Base-by-base conservation (phyloP, 495 filamentous ascomycete species). In the Penicillium waksmanii region DNA sequence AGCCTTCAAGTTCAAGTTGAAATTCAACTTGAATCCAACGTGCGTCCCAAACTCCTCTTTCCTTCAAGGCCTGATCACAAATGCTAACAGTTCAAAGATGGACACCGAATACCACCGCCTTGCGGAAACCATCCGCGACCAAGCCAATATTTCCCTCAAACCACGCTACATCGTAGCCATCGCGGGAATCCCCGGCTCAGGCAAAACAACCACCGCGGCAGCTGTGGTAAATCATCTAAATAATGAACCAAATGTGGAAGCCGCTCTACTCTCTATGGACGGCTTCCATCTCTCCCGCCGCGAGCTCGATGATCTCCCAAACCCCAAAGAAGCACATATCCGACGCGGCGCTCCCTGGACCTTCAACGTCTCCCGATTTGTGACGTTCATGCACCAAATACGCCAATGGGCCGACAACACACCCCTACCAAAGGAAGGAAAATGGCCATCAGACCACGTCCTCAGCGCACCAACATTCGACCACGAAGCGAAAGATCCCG, bases 141-240 rank as follows among this genome's bases (percentile, higher is more conserved):
- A 67, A 49, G 71, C 71, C 38, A 49, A 19, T 17, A 36, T 44
- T 13, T 65, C 68, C 40, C 23, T 57, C 5, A 64, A 69, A 27
- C 38, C 46, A 9, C 73, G 73, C 44, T 67, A 66, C 35, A 40
- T 78, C 13, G 70, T 80, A 36, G 77, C 73, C 31, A 72, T 83
- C 25, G 78, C 79, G 7, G 79, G 79, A 9, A 58, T 74, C 3
- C 79, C 80, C 6, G 80, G 80, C 0, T 76, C 76, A 5, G 80
- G 80, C 8, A 83, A 82, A 54, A 79, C 80, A 8, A 83, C 80
- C 5, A 79, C 74, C 11, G 76, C 77, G 1, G 58, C 68, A 18
- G 68, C 69, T 1, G 58, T 80, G 9, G 62, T 72, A 3, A 59
- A 62, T 17, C 66, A 66, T 0, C 51, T 81, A 12, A 80, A 77